Percentiles rank a stretch among this genome's conserved stretches.
Conservation (phyloP, 306 rosid species). For the Trichosanthes cucumerina region DNA sequence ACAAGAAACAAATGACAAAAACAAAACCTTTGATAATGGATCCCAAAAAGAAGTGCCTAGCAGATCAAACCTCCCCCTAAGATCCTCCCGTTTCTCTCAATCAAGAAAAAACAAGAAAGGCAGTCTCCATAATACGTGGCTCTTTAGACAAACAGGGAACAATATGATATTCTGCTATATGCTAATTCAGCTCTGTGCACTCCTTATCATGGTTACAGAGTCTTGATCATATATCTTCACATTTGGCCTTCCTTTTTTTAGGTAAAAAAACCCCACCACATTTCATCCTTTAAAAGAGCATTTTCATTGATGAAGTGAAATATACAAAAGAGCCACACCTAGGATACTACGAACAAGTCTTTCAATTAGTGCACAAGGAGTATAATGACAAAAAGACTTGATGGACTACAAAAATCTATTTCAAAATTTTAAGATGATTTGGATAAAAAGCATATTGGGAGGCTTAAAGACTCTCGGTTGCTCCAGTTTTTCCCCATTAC, state of each 20-base stretch:
- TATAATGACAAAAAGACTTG: not conserved
- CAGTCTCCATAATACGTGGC: not conserved
- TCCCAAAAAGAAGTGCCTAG: not conserved
- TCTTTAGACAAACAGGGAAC: not conserved
- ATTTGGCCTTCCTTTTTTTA: not conserved
- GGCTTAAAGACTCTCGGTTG: not conserved
- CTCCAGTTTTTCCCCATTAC: not conserved
- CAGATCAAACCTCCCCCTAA: not conserved
- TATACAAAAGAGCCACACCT: not conserved
- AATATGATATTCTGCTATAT: not conserved
- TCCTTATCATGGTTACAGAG: not conserved
- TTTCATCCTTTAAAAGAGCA: not conserved
- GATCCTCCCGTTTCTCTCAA: not conserved
- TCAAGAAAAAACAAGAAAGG: not conserved
- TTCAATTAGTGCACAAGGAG: not conserved
- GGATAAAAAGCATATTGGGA: not conserved
- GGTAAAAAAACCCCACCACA: too few species aligned
- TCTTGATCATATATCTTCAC: not conserved
- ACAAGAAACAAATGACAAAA: not conserved
- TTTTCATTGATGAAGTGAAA: not conserved
- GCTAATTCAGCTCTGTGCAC: not conserved
- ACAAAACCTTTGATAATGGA: not conserved
- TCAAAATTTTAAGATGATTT: not conserved
- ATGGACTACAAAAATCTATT: not conserved
- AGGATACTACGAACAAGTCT: not conserved